These are phyloP conservation scores for Puccinia triticina DNA, from an alignment of 1,284 basidiomycete genomes.

Conservation along the genomic window DNA sequence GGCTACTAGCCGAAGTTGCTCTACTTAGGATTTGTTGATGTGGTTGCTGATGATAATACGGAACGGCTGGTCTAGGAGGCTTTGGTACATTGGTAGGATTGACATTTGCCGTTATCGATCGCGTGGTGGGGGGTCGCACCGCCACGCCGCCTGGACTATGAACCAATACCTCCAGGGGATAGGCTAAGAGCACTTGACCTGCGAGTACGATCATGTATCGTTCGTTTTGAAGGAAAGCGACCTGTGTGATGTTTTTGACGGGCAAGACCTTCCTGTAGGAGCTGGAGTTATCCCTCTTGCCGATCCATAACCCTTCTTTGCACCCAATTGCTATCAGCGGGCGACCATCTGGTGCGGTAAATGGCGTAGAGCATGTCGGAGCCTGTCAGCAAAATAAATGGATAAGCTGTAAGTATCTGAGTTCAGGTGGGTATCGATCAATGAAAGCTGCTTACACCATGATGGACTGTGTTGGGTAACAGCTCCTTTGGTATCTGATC, in stretches of 20 bases:
- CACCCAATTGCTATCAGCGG: constrained; percentile 88
- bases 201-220: constrained; percentile 92
- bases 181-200: constrained; percentile 68
- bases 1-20: constrained; percentile 26
- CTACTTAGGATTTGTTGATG: constrained; percentile 29
- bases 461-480: constrained; percentile 21
- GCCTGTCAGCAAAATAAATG: constrained; percentile 21
- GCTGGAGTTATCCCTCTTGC: constrained; percentile 80
- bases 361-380: constrained; percentile 55
- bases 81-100: constrained; percentile 10
- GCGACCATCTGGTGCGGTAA: constrained; percentile 73
- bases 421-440: not conserved
- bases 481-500: constrained; percentile 39
- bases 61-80: constrained; percentile 52
- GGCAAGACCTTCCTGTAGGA: constrained; percentile 87
- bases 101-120: constrained; percentile 12
- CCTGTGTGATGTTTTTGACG: constrained; percentile 85
- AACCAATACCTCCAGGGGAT: constrained; percentile 73
- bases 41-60: constrained; percentile 45
- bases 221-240: constrained; percentile 90
- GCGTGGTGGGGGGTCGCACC: not conserved
- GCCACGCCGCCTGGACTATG: not conserved
- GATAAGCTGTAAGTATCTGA: not conserved
- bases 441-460: constrained; percentile 19
- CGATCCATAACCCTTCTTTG: constrained; percentile 95